Evolutionary conservation across 164 flowering plant species (phyloP).

Genomic region (Houttuynia cordata): DNA sequence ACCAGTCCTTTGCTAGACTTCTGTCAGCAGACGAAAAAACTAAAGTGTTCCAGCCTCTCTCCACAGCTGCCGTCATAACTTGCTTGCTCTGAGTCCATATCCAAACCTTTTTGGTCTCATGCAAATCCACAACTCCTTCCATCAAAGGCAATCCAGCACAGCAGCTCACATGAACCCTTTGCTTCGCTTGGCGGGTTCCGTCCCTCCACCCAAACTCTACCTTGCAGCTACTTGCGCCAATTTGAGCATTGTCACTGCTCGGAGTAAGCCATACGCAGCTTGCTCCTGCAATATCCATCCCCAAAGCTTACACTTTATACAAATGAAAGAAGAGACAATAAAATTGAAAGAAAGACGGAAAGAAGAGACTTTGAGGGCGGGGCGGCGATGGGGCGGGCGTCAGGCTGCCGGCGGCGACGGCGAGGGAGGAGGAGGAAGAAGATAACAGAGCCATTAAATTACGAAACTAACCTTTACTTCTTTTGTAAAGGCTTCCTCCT

Average conservation of each 20-base stretch:
- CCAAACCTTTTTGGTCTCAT: slow-evolving; percentile 56
- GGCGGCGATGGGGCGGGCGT: not conserved
- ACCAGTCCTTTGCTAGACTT: slow-evolving; percentile 65
- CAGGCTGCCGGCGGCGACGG: not conserved
- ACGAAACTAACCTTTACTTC: too few relatives aligned
- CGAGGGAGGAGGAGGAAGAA: not conserved
- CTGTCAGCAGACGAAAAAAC: slow-evolving; percentile 31
- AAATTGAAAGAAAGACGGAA: not conserved
- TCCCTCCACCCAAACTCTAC: not conserved
- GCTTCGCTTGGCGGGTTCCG: not conserved
- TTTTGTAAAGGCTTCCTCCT: too few relatives aligned
- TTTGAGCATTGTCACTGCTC: not conserved
- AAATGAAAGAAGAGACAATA: not conserved
- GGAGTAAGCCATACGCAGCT: not conserved
- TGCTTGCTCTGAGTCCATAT: slow-evolving; percentile 76
- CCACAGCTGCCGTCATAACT: slow-evolving; percentile 85
- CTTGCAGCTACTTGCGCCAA: not conserved
- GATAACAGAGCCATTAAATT: not conserved
- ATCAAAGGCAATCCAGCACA: slow-evolving; percentile 11
- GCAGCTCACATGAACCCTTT: not conserved
- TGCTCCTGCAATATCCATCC: not conserved
- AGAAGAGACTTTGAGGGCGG: not conserved
- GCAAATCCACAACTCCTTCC: slow-evolving; percentile 8
- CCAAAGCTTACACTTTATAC: not conserved
- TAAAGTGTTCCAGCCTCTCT: slow-evolving; percentile 87